Evolutionary conservation across 371 early-diverging fungal species (phyloP), one percentile per base, ranked within the genome.

Genomic region (Zychaea mexicana): DNA sequence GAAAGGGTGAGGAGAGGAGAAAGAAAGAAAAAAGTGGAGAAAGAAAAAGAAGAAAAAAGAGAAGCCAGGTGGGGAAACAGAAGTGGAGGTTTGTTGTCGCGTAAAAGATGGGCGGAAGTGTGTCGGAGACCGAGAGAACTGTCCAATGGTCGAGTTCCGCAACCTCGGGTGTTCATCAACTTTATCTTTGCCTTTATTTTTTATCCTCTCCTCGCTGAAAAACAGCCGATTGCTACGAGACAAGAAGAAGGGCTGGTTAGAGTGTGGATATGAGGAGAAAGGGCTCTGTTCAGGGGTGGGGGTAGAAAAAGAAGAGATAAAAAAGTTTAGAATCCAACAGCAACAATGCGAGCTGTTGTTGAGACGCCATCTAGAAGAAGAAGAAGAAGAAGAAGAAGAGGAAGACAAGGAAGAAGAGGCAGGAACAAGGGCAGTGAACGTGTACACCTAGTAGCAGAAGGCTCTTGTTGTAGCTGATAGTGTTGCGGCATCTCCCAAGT

Each of bases 101-200:
- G 49, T 49, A 17, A 19, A 46, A 13, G n/a, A 4, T 19, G 24
- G 21, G 49, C 49, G 42, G 42, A 42, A 42, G 42, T 42, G 42
- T 49, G 49, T 49, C 49, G 49, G 49, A 49, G 49, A 19, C 45
- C 21, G 13, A 19, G 24, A 49, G 24, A 49, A 24, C 22, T 45
- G n/a, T 49, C 49, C 49, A 49, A 49, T 49, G 22, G 49, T 22
- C 24, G n/a, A 24, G 49, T 49, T 49, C 49, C 49, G 49, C 49
- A 49, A 19, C 49, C 49, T 4, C 49, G 49, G 49, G 49, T 49
- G 49, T n/a, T 49, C 49, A 49, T 49, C 49, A 49, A 49, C 49
- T 49, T 49, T 49, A 49, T 49, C 49, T 19, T 5, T 12, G 19
- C 6, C 19, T 10, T n/a, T 24, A 17, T 24, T 42, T 42, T 42